phyloP scores from a whole-genome alignment of 176 grass and related monocot species.

The Neostapfia colusana region DNA sequence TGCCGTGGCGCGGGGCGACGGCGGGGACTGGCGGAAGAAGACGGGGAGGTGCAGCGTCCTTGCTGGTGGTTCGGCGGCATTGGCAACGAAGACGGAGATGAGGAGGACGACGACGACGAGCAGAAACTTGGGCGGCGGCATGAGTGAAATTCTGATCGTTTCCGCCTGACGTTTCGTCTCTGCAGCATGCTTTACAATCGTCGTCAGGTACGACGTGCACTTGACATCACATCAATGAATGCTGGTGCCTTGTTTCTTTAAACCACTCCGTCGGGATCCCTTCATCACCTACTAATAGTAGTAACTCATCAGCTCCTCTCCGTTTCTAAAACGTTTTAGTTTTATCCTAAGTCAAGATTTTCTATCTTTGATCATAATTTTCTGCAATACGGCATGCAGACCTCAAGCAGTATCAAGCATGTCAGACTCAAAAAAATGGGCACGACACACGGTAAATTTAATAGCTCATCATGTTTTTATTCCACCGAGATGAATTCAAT shows the following conservation, averaged over 20 bases:
- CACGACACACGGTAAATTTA: slow-evolving; percentile 14
- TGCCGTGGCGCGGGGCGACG: slow-evolving; percentile 20
- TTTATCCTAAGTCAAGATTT: too few relatives aligned
- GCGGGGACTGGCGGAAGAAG: slow-evolving; percentile 44
- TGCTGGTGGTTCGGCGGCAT: slow-evolving; percentile 14
- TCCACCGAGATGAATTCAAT: slow-evolving; percentile 4
- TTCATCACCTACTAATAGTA: neutral
- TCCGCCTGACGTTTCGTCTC: neutral
- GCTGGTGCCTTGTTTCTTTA: slow-evolving; percentile 16
- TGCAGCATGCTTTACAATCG: neutral
- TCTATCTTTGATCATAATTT: too few relatives aligned
- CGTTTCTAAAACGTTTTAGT: neutral
- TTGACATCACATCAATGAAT: neutral
- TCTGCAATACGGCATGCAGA: neutral
- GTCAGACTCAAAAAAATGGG: neutral
- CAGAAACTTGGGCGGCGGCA: slow-evolving; percentile 17
- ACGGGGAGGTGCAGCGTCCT: slow-evolving; percentile 56
- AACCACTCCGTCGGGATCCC: neutral
- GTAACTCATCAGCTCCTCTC: neutral
- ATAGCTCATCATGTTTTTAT: slow-evolving; percentile 18
- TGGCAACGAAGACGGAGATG: neutral
- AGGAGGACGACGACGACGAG: slow-evolving; percentile 12
- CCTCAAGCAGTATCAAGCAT: neutral
- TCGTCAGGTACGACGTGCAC: neutral
- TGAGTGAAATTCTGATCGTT: slow-evolving; percentile 3